A percentile compares a stretch with the other conserved stretches of the same genome.
Conservation (phyloP, 2,329 filamentous ascomycete species). For the Microcyclospora pomicola region DNA sequence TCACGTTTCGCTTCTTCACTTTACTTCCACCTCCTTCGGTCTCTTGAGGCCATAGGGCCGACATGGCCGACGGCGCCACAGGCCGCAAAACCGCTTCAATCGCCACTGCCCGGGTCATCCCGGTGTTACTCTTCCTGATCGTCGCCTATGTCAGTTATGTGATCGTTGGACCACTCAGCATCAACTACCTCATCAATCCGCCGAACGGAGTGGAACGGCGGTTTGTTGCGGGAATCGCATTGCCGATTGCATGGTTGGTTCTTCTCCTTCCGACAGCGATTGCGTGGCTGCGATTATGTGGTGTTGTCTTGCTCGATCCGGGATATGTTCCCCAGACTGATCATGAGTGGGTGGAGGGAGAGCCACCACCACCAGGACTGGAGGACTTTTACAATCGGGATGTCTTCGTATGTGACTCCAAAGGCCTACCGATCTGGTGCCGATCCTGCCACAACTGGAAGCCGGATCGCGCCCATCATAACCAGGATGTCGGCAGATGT, state of each 20-base stretch:
- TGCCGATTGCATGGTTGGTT: slow-evolving; percentile 60
- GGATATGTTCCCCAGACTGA: slow-evolving; percentile 58
- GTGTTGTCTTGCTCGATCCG: slow-evolving; percentile 54
- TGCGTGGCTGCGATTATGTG: slow-evolving; percentile 58
- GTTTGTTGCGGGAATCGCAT: slow-evolving; percentile 47
- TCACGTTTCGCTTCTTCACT: too few species aligned
- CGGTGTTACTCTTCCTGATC: slow-evolving; percentile 15
- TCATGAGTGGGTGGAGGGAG: slow-evolving; percentile 6
- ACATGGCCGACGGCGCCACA: too few species aligned
- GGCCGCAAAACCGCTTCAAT: slow-evolving; percentile 6
- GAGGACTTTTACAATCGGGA: slow-evolving; percentile 71
- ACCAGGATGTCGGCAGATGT: slow-evolving; percentile 65
- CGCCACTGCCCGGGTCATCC: slow-evolving; percentile 16
- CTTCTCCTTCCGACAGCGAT: slow-evolving; percentile 52
- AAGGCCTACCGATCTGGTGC: slow-evolving; percentile 81
- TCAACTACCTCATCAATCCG: slow-evolving; percentile 55
- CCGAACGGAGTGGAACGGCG: slow-evolving; percentile 23
- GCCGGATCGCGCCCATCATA: slow-evolving; percentile 76
- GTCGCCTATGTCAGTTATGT: slow-evolving; percentile 19
- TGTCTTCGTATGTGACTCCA: slow-evolving; percentile 67
- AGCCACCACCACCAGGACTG: slow-evolving; percentile 44
- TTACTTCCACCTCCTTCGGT: too few species aligned
- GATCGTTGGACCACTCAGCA: slow-evolving; percentile 32
- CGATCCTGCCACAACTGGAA: slow-evolving; percentile 76
- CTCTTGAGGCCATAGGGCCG: too few species aligned